Base-by-base conservation (phyloP, 768 basidiomycete species). In the Russula vinacea region DNA sequence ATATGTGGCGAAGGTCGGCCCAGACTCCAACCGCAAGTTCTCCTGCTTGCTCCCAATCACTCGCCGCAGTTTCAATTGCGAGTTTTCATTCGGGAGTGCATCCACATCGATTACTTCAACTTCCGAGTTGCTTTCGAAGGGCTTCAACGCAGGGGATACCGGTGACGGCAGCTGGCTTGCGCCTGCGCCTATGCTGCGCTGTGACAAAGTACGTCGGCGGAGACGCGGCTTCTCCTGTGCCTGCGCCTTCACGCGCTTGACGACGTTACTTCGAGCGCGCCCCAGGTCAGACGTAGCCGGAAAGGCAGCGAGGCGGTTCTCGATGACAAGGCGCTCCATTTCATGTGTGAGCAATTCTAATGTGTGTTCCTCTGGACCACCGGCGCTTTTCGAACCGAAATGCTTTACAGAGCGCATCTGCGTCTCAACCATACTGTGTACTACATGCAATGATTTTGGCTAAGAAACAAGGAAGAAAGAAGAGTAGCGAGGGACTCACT, bases 301-400 rank as follows among this genome's bases (percentile, higher is more conserved):
- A 5, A 37, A n/a, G 2, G 47, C 11, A 17, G 64, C n/a, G 14
- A 68, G 66, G 22, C 56, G 44, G 22, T 60, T 62, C 47, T 69
- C 68, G 29, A 69, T 64, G 53, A 67, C 54, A 16, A 68, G 62
- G 17, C 64, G 56, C 35, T 69, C 67, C 68, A 69, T 69, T 50
- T 68, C 68, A 40, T n/a, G 62, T n/a, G 68, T 68, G 32, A 69
- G 62, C 13, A 59, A 40, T 37, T 60, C 50, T 1, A 69, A 40
- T 16, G 68, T 62, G 32, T 59, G 52, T 19, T 63, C 66, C 33
- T 69, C 68, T 14, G 40, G 55, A 39, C 54, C 58, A 10, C 26
- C 35, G 9, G 42, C 3, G 49, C 33, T 45, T 39, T 32, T 57
- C 17, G 45, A 54, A 42, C 44, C 65, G 39, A 24, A 24, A 9